Conservation (phyloP, 202 grass and related monocot species). For the Carex arenaria region DNA sequence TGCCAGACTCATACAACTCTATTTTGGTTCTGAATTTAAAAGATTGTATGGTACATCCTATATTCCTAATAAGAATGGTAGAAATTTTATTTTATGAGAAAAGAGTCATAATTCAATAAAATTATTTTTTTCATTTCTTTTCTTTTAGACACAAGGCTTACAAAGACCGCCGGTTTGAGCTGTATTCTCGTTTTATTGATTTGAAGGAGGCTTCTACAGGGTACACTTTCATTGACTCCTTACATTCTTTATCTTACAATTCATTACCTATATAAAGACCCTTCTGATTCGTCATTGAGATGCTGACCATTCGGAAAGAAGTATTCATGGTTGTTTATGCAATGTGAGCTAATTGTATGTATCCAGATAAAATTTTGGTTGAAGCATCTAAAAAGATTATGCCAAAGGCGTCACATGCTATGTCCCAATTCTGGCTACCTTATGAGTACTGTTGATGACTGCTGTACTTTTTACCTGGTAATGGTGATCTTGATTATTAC, state of each 20-base stretch:
- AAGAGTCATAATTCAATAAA: background rate
- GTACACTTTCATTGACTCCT: conserved; percentile 21
- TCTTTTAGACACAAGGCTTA: conserved; percentile 65
- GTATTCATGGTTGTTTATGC: background rate
- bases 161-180: conserved; percentile 70
- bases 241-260: background rate
- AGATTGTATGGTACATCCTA: background rate
- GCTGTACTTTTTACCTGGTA: background rate
- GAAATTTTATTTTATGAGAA: background rate
- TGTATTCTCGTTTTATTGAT: conserved; percentile 84
- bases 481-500: background rate
- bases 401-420: background rate
- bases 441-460: background rate
- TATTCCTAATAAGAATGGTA: background rate
- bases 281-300: background rate
- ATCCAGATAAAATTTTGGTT: background rate
- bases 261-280: background rate
- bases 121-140: background rate
- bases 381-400: background rate
- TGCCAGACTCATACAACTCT: background rate
- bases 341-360: background rate
- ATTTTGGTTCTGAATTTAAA: background rate
- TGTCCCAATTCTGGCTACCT: background rate
- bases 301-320: background rate
- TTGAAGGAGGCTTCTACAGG: conserved; percentile 75